Base-by-base conservation (phyloP, 2,329 filamentous ascomycete species). In the Penicillium sp. region DNA sequence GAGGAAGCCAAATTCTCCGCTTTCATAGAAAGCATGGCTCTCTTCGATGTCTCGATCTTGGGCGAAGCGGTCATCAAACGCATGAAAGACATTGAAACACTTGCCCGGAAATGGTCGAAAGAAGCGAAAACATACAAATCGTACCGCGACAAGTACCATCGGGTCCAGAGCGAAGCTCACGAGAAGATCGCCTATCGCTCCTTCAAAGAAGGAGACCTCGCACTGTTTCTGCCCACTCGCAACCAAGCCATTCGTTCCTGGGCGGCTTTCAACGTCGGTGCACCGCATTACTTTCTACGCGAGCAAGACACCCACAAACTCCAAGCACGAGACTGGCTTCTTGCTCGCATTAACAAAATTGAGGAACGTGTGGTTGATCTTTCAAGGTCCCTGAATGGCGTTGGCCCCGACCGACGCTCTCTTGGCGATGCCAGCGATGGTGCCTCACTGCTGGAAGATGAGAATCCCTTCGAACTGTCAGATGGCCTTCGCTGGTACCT, bases 261-360 rank as follows among this genome's bases (percentile, higher is more conserved):
- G 94, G 94, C 94, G 5, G 94, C 94, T 0, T 99, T 99, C 80
- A 99, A 99, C 64, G 89, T 99, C 28, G 92, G 92, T 1, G 95
- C 92, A 54, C 94, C 94, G 8, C 94, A 99, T 70, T 97, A 94
- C 75, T 99, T 99, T 75, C 80, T 99, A 2, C 88, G 91, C 31
- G 94, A 99, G 71, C 89, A 95, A 69, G 92, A 97, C 63, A 81
- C 81, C 1, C 95, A 99, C 72, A 87, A 90, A 54, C 78, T 99
- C 5, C 84, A 87, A 27, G 86, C 85, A 43, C 83, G 92, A 31
- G 94, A 99, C 68, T 99, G 94, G 91, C 84, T 99, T n/a, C 86
- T 99, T 7, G 94, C 94, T 8, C 86, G 94, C 14, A 97, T 99
- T 52, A 86, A 86, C 11, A 90, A 90, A 58, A 85, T 97, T 20